A percentile compares a stretch with the other conserved stretches of the same genome.
These are phyloP conservation scores for Cymbopogon citratus DNA, from an alignment of 176 grass and related monocot genomes.

Conservation along the genomic window DNA sequence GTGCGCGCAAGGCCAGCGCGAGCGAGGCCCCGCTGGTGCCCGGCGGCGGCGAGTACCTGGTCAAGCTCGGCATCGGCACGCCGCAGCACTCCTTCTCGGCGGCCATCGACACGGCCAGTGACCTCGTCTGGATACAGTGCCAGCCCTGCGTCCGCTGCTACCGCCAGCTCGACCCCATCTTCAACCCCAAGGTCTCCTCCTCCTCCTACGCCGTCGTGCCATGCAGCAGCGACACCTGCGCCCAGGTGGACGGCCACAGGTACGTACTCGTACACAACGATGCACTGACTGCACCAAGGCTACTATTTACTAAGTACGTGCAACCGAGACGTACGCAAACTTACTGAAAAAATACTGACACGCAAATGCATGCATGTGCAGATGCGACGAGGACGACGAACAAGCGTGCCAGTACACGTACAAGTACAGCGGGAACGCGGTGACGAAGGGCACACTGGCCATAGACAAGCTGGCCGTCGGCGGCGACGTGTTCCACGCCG, in stretches of 20 bases:
- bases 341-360: not conserved
- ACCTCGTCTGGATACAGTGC: constrained; percentile 60
- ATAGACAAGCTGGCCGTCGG: constrained; percentile 45
- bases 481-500: constrained; percentile 25
- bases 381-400: constrained; percentile 28
- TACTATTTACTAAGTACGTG: not conserved
- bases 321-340: not conserved
- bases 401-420: constrained; percentile 50
- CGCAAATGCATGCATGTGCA: not conserved
- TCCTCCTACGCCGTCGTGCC: constrained; percentile 39
- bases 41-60: constrained; percentile 50
- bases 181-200: constrained; percentile 51
- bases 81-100: constrained; percentile 33
- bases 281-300: not conserved
- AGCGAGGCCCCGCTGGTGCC: constrained; percentile 5
- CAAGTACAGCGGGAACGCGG: constrained; percentile 42
- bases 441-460: constrained; percentile 40
- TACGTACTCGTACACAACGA: not conserved
- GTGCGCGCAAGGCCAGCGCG: not conserved
- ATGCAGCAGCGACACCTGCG: constrained; percentile 43
- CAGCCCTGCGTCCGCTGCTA: constrained; percentile 52
- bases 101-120: constrained; percentile 54
- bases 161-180: constrained; percentile 43
- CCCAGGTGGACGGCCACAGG: constrained; percentile 18
- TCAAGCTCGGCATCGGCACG: constrained; percentile 48